Percentiles rank a stretch among this genome's conserved stretches.
Evolutionary conservation across 371 early-diverging fungal genomes (phyloP).

Genomic region (Saksenaea oblongispora): DNA sequence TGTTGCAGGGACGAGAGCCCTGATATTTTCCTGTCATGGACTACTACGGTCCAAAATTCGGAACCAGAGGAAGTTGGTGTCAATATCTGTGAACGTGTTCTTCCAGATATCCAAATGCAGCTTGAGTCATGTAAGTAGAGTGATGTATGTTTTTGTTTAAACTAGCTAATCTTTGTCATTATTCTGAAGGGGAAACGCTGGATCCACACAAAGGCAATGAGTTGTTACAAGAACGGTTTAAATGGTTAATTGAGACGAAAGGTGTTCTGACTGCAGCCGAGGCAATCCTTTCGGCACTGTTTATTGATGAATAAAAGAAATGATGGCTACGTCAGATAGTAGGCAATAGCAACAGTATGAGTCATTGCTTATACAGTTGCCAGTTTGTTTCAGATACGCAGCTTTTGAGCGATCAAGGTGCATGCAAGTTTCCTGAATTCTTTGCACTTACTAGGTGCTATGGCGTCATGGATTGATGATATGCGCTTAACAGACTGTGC

Average conservation of each 20-base stretch:
- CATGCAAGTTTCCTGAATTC: background rate
- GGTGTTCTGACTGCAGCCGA: background rate
- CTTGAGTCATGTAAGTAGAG: conserved; percentile 8
- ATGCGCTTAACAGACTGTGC: background rate
- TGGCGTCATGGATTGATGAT: background rate
- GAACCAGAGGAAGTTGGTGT: background rate
- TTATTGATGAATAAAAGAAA: background rate
- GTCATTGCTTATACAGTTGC: too few relatives aligned
- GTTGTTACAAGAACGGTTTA: background rate
- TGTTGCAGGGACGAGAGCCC: conserved; percentile 8
- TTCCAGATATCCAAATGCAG: conserved; percentile 19
- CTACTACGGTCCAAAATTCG: background rate
- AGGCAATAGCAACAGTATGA: too few relatives aligned
- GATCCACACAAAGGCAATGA: too few relatives aligned
- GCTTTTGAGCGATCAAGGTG: too few relatives aligned
- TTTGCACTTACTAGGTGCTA: background rate
- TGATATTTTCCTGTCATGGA: conserved; percentile 24
- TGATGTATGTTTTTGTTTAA: background rate
- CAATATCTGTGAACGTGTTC: conserved; percentile 21
- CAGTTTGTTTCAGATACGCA: too few relatives aligned
- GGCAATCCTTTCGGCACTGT: background rate
- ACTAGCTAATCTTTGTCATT: background rate
- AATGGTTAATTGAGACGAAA: background rate
- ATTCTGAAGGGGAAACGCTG: background rate
- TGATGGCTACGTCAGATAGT: too few relatives aligned